Base-by-base conservation (phyloP, 2,329 filamentous ascomycete genomes). In the Sporothrix humicola region DNA sequence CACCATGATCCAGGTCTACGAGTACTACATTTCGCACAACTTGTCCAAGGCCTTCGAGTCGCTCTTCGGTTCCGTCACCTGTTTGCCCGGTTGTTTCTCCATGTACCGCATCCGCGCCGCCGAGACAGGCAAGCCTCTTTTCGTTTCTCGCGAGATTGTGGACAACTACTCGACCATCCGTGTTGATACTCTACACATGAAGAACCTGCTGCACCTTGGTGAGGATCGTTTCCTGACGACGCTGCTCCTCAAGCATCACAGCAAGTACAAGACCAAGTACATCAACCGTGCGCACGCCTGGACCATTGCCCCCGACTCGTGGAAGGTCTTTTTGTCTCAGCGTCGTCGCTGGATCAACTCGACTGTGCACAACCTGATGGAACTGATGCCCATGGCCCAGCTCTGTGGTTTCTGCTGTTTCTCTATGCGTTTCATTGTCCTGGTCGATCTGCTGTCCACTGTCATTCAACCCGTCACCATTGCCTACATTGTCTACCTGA, bases 401-500 rank as follows among this genome's bases (percentile, higher is more conserved):
- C 92, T 99, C 69, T 99, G 96, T 82, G 96, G 96, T 84, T 99
- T 99, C 91, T 99, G 96, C 87, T 99, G 96, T 84, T 99, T 99
- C 87, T 97, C 93, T 83, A 99, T 99, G 96, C 92, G 96, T 79
- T 99, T 99, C 83, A 89, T 99, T 74, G 95, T 99, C 77, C 97
- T 99, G 80, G 82, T 99, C 77, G 96, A 99, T 83, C 85, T 99
- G 78, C 86, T 99, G 76, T 96, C 93, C 73, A 99, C 96, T 0
- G 84, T 98, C 73, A 91, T 98, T 68, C 94, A 97, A 81, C 96
- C 96, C 2, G 94, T 98, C 74, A 96, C 93, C 0, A 87, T 98
- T 23, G 93, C 90, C 10, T 99, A 98, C 80, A 92, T 99, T 77
- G 87, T 88, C 73, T 99, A 98, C 81, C 88, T 99, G 74, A 92